Evolutionary conservation across 768 basidiomycete species (phyloP).

Genomic region (Lactarius indigo): DNA sequence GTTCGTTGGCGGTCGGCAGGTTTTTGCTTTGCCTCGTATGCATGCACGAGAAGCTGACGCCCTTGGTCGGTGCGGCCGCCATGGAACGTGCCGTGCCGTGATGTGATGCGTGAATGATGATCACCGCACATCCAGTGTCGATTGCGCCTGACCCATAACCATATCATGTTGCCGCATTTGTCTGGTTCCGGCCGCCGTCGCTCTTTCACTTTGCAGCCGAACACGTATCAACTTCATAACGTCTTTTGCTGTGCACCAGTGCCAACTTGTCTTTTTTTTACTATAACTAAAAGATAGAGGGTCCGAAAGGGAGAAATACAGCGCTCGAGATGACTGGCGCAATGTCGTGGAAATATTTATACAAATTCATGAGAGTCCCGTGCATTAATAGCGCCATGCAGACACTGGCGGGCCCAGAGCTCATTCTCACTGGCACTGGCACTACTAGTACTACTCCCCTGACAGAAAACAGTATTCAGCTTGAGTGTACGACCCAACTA

Average conservation of each 20-base stretch:
- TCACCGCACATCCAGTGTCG: neutral
- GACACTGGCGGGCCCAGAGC: neutral
- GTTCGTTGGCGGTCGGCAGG: neutral
- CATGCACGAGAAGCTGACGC: neutral
- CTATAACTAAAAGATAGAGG: neutral
- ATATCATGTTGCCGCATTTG: neutral
- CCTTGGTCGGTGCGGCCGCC: neutral
- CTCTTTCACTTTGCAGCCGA: neutral
- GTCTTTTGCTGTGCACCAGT: neutral
- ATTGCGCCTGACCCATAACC: neutral
- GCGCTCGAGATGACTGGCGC: neutral
- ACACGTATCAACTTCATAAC: neutral
- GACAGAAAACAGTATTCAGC: neutral
- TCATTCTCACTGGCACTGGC: neutral
- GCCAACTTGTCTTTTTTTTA: too few species aligned
- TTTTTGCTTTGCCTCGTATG: neutral
- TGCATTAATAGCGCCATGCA: conserved; percentile 1
- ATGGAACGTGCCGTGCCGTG: neutral
- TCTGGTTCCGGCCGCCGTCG: neutral
- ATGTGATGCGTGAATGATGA: too few species aligned
- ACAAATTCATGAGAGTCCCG: neutral
- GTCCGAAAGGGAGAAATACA: neutral
- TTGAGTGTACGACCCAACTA: conserved; percentile 1
- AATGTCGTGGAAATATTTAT: neutral
- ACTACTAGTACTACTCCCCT: neutral